phyloP scores from a whole-genome alignment of 73 alveolate genomes.

The Tetrahymena malaccensis region DNA sequence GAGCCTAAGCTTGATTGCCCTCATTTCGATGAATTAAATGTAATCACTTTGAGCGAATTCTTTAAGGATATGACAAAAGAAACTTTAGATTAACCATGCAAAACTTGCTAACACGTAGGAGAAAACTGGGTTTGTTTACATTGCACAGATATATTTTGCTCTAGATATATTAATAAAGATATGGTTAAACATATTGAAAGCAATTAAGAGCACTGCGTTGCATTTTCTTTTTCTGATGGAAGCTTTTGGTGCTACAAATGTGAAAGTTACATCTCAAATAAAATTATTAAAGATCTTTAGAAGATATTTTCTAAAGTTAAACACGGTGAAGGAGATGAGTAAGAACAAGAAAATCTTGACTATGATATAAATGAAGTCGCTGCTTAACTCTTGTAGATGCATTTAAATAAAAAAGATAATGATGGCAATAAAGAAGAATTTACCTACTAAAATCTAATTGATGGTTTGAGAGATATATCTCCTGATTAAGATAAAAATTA shows the following conservation, averaged over 20 bases:
- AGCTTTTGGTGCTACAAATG: conserved; percentile 76
- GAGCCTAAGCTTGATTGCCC: neutral
- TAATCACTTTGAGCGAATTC: neutral
- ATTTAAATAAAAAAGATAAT: neutral
- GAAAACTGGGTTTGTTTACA: conserved; percentile 67
- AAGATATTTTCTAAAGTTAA: conserved; percentile 2
- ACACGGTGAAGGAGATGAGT: neutral
- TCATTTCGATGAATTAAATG: neutral
- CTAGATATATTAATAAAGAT: conserved; percentile 59
- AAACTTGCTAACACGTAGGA: conserved; percentile 24
- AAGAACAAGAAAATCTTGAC: neutral
- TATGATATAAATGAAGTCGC: neutral
- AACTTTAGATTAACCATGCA: conserved; percentile 40
- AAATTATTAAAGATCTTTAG: neutral
- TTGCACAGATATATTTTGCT: conserved; percentile 53
- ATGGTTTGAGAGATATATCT: conserved; percentile 39
- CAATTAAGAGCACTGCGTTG: conserved; percentile 42
- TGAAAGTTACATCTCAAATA: conserved; percentile 49
- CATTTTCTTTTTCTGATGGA: conserved; percentile 62
- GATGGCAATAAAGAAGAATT: neutral
- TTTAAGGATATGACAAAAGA: neutral
- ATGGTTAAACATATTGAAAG: conserved; percentile 56
- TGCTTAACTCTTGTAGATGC: neutral
- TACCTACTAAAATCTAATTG: conserved; percentile 28
- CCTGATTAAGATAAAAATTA: neutral